These are phyloP conservation scores for Rhizophora mangle DNA, from an alignment of 345 rosid genomes.

Conservation along the genomic window DNA sequence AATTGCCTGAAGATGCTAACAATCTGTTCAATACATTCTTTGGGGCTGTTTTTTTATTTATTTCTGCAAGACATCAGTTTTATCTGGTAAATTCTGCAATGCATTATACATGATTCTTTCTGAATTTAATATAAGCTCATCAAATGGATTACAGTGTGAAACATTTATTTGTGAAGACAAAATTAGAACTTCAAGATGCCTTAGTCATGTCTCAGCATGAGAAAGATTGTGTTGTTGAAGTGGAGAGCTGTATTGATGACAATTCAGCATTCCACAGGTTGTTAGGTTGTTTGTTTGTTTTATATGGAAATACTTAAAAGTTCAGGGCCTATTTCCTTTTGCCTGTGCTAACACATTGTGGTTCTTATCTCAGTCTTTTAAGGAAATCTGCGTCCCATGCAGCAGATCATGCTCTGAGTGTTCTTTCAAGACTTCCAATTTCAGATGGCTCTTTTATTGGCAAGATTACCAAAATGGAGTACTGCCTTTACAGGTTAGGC, in stretches of 20 bases:
- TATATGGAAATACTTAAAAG: neutral
- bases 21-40: neutral
- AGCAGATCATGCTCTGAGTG: constrained; percentile 45
- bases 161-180: constrained; percentile 66
- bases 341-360: constrained; percentile 33
- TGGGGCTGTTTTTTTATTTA: neutral
- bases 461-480: constrained; percentile 54
- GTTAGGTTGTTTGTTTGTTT: constrained; percentile 12
- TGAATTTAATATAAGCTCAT: neutral
- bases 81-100: neutral
- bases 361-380: constrained; percentile 48
- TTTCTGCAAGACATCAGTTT: neutral
- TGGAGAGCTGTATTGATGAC: constrained; percentile 66
- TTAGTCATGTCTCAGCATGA: constrained; percentile 43
- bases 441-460: constrained; percentile 28
- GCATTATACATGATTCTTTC: neutral
- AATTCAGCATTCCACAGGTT: constrained; percentile 83
- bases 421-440: constrained; percentile 41
- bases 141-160: constrained; percentile 52
- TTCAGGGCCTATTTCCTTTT: constrained; percentile 10
- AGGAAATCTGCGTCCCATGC: constrained; percentile 58
- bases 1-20: neutral
- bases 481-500: constrained; percentile 66
- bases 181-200: constrained; percentile 69
- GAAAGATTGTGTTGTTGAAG: constrained; percentile 74